phyloP scores from a whole-genome alignment of 176 grass and related monocot species.

The Hordeum marinum region DNA sequence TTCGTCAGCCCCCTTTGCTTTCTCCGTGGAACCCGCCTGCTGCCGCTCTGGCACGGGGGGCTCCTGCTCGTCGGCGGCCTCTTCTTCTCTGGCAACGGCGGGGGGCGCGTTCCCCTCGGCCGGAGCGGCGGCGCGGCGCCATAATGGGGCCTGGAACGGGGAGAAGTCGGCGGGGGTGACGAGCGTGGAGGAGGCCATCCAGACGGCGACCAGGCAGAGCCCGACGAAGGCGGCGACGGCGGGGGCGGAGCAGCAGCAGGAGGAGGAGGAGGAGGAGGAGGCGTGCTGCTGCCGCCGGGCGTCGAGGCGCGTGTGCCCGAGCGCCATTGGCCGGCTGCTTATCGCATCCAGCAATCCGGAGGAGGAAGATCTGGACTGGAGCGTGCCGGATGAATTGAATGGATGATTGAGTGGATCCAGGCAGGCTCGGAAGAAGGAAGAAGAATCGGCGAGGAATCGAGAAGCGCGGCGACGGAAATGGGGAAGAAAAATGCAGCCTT shows the following conservation, averaged over 20 bases:
- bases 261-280: slow-evolving; percentile 18
- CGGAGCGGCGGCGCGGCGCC: background rate
- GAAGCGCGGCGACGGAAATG: background rate
- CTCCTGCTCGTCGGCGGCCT: background rate
- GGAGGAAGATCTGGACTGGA: background rate
- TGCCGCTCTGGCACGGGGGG: background rate
- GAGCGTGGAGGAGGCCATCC: slow-evolving; percentile 67
- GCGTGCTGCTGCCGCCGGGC: background rate
- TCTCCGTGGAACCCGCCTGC: background rate
- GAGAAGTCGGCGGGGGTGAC: slow-evolving; percentile 64
- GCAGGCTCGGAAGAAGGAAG: background rate
- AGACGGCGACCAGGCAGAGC: slow-evolving; percentile 63
- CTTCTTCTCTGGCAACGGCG: slow-evolving; percentile 16
- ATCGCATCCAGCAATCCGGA: background rate
- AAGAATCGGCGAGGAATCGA: background rate
- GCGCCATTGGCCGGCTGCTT: slow-evolving; percentile 38
- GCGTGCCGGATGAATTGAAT: too few relatives aligned
- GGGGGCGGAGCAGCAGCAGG: slow-evolving; percentile 40
- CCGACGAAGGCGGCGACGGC: slow-evolving; percentile 54
- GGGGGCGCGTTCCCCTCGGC: background rate
- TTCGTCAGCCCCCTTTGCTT: background rate
- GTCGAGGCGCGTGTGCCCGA: slow-evolving; percentile 36
- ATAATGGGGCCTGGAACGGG: background rate
- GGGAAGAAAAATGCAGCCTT: background rate
- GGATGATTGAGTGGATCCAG: background rate